These are phyloP conservation scores for Candida maltosa DNA, from an alignment of 805 yeast genomes.

Conservation along the genomic window DNA sequence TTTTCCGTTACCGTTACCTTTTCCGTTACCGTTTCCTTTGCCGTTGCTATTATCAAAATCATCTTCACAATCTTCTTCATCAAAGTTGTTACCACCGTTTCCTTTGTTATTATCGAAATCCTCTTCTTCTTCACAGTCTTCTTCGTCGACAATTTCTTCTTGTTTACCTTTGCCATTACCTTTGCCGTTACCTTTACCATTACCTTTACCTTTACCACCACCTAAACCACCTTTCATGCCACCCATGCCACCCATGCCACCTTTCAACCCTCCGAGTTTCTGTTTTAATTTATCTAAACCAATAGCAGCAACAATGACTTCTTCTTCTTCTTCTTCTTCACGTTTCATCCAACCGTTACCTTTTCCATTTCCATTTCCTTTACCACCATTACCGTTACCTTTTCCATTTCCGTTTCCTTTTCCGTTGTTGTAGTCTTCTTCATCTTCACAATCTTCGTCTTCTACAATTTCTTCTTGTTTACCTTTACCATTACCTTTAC, in stretches of 20 bases:
- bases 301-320: not conserved
- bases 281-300: not conserved
- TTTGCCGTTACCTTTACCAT: no score
- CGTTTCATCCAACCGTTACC: not conserved
- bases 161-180: no score
- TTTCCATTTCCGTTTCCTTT: not conserved
- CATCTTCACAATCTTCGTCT: conserved; percentile 1
- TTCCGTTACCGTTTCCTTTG: no score
- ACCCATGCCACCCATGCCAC: no score
- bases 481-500: not conserved
- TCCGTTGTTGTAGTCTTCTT: not conserved
- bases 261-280: no score
- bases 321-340: not conserved
- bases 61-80: no score
- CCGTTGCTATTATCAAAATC: not conserved
- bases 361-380: not conserved
- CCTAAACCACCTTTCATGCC: not conserved
- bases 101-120: not conserved
- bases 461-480: not conserved
- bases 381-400: conserved; percentile 1
- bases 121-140: no score
- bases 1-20: not conserved
- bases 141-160: no score
- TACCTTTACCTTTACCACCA: no score
- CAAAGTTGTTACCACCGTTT: not conserved